Evolutionary conservation across 2,329 filamentous ascomycete genomes (phyloP), one percentile per base, ranked within the genome.

Genomic region (Bertia moriformis): DNA sequence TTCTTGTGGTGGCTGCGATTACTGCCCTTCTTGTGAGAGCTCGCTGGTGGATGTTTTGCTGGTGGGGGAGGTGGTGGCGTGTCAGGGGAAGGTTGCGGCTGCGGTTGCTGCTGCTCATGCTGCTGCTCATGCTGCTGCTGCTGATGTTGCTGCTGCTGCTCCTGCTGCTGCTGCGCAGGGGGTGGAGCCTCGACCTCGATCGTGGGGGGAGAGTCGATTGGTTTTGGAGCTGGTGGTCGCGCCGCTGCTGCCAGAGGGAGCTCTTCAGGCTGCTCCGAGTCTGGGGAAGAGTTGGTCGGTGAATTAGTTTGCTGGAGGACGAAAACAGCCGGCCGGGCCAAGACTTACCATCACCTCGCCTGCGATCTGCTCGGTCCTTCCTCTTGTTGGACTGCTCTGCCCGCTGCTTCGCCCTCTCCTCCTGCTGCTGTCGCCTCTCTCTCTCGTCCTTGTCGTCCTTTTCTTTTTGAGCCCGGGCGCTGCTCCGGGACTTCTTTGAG

Each of bases 401-500:
- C 7, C 22, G 22, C n/a, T 27, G 22, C 22, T 27, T 27, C 7
- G 22, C 22, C 22, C n/a, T 27, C n/a, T 27, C 22, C 22, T 27
- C 22, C 22, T 27, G 7, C n/a, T 7, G 7, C n/a, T 27, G 22
- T n/a, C 7, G 22, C 22, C 22, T 27, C 22, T 27, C 7, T n/a
- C n/a, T 27, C n/a, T 27, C 22, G 7, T 27, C 22, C n/a, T n/a
- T n/a, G 22, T 27, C 7, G 7, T 27, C 22, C 22, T 27, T 27
- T 7, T 27, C 22, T 27, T n/a, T 7, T 44, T 61, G 64, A 38
- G 66, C 62, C 22, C 65, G 61, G 19, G 63, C 56, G 29, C 62
- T 59, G 42, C 61, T 60, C 46, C 66, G 59, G 27, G 66, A 63
- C 45, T 65, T 68, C 41, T 66, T 66, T 10, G 50, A 49, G 22